phyloP scores from a whole-genome alignment of 2,329 filamentous ascomycete species.

The Diaporthe vaccinii region DNA sequence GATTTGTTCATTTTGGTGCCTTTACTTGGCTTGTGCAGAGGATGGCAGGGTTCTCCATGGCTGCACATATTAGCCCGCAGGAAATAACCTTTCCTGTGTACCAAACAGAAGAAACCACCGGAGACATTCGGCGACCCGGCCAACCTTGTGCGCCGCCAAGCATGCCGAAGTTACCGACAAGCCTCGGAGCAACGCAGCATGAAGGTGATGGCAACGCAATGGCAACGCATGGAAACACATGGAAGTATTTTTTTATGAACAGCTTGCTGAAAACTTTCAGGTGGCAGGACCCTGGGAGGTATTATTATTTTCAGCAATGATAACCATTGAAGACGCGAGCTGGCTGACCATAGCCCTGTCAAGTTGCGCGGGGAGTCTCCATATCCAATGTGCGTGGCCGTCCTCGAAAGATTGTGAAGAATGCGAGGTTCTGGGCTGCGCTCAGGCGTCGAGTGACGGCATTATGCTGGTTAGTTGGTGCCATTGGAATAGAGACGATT shows the following conservation, averaged over 20 bases:
- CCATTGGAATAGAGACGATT: too few species aligned
- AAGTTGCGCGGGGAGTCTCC: too few species aligned
- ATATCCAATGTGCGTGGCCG: too few species aligned
- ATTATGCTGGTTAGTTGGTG: too few species aligned
- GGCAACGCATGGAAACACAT: not conserved
- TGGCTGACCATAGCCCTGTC: too few species aligned
- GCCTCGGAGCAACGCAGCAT: not conserved
- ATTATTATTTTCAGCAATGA: too few species aligned
- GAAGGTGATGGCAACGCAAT: not conserved
- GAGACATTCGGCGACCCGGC: not conserved
- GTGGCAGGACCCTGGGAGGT: too few species aligned
- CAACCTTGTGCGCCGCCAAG: not conserved
- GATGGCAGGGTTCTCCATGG: not conserved
- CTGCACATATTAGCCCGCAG: not conserved
- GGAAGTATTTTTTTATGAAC: not conserved
- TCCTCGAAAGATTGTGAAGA: too few species aligned
- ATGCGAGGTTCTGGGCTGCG: too few species aligned
- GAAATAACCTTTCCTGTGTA: not conserved
- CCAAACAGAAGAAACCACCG: not conserved
- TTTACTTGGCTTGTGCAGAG: not conserved
- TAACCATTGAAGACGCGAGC: too few species aligned
- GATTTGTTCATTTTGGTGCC: not conserved
- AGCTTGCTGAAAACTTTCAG: too few species aligned
- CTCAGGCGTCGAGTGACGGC: too few species aligned
- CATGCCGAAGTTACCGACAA: not conserved